These are phyloP conservation scores for Cornus suecica DNA, from an alignment of 148 eudicot species.

Conservation along the genomic window DNA sequence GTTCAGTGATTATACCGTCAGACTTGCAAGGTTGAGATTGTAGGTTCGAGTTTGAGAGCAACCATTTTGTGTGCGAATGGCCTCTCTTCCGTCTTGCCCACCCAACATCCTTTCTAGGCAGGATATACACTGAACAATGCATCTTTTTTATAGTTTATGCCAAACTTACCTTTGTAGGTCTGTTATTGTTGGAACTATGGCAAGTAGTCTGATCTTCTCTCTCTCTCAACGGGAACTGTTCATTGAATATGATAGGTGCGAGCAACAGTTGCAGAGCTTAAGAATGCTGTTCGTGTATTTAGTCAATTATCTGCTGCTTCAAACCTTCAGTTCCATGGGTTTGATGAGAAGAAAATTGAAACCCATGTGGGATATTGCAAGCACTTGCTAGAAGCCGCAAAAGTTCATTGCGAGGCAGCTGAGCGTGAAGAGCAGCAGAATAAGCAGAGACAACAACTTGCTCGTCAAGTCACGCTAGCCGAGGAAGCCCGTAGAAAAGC, in stretches of 20 bases:
- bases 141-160: too few species aligned
- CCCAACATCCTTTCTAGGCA: too few species aligned
- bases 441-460: conserved; percentile 74
- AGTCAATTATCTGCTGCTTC: conserved; percentile 81
- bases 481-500: conserved; percentile 93
- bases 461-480: conserved; percentile 78
- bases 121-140: too few species aligned
- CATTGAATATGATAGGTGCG: conserved; percentile 53
- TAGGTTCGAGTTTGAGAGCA: too few species aligned
- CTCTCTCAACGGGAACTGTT: background rate
- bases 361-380: conserved; percentile 96
- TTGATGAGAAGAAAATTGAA: conserved; percentile 95
- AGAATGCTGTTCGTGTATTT: conserved; percentile 87
- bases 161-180: background rate
- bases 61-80: too few species aligned
- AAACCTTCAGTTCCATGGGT: conserved; percentile 78
- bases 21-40: too few species aligned
- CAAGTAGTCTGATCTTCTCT: background rate
- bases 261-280: conserved; percentile 75
- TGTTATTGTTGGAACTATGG: background rate
- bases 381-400: conserved; percentile 81
- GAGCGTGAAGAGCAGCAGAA: conserved; percentile 89
- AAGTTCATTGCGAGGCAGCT: conserved; percentile 82
- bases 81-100: too few species aligned
- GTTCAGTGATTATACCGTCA: too few species aligned